Evolutionary conservation across 139 green algal species (phyloP).

Genomic region (Raphidocelis subcapitata): DNA sequence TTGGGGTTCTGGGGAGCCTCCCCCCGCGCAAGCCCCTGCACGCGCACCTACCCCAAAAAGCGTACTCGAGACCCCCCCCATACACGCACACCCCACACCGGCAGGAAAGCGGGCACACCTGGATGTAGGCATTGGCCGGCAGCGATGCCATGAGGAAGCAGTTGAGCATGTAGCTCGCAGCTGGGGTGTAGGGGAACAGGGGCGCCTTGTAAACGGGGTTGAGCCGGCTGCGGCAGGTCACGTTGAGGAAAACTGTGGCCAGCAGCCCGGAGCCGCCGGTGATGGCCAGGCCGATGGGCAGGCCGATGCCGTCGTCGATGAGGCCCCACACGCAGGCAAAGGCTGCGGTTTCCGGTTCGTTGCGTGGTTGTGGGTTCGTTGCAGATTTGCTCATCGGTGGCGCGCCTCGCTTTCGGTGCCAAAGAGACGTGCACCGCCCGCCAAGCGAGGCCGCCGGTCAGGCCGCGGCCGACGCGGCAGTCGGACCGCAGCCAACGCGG

Average conservation of each 20-base stretch:
- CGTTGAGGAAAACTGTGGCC: not conserved
- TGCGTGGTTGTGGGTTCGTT: too few species aligned
- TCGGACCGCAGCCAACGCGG: not conserved
- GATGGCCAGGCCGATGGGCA: not conserved
- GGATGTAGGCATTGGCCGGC: not conserved
- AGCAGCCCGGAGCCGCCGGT: not conserved
- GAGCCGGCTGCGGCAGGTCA: not conserved
- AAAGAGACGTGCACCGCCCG: too few species aligned
- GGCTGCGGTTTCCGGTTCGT: not conserved
- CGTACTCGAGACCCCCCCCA: too few species aligned
- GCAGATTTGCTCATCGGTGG: too few species aligned
- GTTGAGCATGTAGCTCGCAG: not conserved
- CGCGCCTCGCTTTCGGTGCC: too few species aligned
- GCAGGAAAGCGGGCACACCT: too few species aligned
- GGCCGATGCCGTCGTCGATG: not conserved
- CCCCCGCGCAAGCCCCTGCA: too few species aligned
- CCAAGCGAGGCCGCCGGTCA: too few species aligned
- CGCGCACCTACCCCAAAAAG: too few species aligned
- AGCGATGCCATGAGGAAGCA: slow-evolving; percentile 7
- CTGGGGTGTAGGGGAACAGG: not conserved
- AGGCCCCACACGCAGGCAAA: not conserved
- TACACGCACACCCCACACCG: too few species aligned
- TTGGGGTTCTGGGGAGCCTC: too few species aligned
- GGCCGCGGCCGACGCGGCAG: too few species aligned
- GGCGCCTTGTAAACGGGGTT: not conserved